Conservation (phyloP, 441 rosid species). For the Euphorbia schlechtendalii region DNA sequence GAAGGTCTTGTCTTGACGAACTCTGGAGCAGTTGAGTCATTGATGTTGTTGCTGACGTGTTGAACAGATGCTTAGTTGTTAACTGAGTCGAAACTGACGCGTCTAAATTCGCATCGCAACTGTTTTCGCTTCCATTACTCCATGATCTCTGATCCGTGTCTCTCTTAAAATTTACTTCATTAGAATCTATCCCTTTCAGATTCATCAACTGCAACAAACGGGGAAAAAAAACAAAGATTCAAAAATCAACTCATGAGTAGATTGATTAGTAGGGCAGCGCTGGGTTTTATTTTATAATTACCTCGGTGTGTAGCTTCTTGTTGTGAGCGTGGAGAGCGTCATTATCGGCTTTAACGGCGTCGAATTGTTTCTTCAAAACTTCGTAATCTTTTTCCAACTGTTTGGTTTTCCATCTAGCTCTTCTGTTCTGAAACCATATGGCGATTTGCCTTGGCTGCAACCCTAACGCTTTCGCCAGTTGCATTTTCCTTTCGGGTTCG, state of each 20-base stretch:
- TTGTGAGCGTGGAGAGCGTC: slow-evolving; percentile 78
- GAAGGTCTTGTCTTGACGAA: slow-evolving; percentile 46
- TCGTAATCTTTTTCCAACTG: slow-evolving; percentile 86
- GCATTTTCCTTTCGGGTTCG: slow-evolving; percentile 92
- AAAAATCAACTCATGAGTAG: too few relatives aligned
- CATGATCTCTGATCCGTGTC: slow-evolving; percentile 57
- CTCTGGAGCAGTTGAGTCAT: slow-evolving; percentile 46
- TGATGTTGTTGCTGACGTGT: slow-evolving; percentile 22
- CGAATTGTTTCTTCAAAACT: slow-evolving; percentile 67
- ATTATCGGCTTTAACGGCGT: slow-evolving; percentile 69
- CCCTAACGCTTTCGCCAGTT: slow-evolving; percentile 78
- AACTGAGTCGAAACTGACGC: slow-evolving; percentile 36
- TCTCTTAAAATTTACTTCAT: slow-evolving; percentile 42
- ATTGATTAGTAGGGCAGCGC: neutral
- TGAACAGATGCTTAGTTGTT: slow-evolving; percentile 37
- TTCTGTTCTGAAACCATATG: slow-evolving; percentile 95
- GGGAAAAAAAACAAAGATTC: too few relatives aligned
- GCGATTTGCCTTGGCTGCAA: slow-evolving; percentile 89
- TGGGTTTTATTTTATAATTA: slow-evolving; percentile 15
- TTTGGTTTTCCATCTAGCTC: slow-evolving; percentile 96
- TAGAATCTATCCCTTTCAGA: slow-evolving; percentile 47
- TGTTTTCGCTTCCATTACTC: slow-evolving; percentile 78
- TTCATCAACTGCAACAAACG: slow-evolving; percentile 44
- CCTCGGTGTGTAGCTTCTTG: slow-evolving; percentile 81
- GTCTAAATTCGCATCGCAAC: slow-evolving; percentile 57